A percentile compares a stretch with the other conserved stretches of the same genome.
phyloP scores from a whole-genome alignment of 495 filamentous ascomycete species.

The Poronia punctata region DNA sequence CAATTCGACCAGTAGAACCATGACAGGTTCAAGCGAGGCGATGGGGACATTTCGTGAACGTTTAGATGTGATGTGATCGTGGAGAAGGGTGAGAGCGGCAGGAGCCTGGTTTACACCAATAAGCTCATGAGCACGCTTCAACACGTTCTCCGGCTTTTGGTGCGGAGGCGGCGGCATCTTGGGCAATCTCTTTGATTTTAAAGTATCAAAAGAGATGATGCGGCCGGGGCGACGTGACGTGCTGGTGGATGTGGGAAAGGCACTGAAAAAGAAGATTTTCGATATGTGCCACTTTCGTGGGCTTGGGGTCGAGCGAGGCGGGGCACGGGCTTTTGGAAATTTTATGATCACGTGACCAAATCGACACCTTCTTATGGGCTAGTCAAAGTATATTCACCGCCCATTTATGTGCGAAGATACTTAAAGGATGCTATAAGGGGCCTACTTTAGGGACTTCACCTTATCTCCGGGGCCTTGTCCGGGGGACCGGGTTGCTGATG shows the following conservation, averaged over 20 bases:
- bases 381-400: constrained; percentile 2
- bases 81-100: constrained; percentile 87
- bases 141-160: constrained; percentile 97
- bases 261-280: constrained; percentile 21
- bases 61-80: constrained; percentile 99
- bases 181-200: constrained; percentile 26
- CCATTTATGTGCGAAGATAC: no score
- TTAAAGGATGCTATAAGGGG: no score
- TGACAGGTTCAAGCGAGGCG: constrained; percentile 92
- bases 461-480: no score
- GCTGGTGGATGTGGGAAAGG: constrained; percentile 15
- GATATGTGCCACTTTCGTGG: constrained; percentile 28
- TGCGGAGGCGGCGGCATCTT: constrained; percentile 87
- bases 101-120: constrained; percentile 91
- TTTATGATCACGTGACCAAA: constrained; percentile 20
- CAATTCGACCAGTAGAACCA: constrained; percentile 94
- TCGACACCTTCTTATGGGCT: not conserved
- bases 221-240: constrained; percentile 16
- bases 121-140: constrained; percentile 96
- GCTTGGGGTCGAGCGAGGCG: constrained; percentile 20
- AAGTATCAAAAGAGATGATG: constrained; percentile 20
- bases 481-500: no score
- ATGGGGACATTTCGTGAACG: constrained; percentile 95
- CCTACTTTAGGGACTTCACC: no score
- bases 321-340: constrained; percentile 22